Percentiles rank a stretch among this genome's conserved stretches.
These are phyloP conservation scores for Aspergillus sparsus DNA, from an alignment of 495 filamentous ascomycete species.

Conservation along the genomic window DNA sequence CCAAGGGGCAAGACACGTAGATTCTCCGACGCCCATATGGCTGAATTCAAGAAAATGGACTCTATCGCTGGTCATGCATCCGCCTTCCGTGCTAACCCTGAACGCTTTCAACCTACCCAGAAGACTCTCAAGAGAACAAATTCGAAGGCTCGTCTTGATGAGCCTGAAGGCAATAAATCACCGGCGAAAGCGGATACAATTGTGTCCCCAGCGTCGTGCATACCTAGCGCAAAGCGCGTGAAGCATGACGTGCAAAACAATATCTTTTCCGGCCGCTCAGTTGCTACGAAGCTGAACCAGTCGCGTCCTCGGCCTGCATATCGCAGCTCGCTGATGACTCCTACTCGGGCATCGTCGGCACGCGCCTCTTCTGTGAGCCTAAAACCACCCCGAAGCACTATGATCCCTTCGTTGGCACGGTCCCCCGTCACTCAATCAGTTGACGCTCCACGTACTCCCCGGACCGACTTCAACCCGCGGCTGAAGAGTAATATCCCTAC, in stretches of 20 bases:
- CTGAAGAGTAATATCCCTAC: constrained; percentile 45
- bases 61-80: constrained; percentile 87
- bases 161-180: constrained; percentile 42
- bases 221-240: constrained; percentile 58
- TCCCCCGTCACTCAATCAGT: constrained; percentile 51
- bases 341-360: constrained; percentile 76
- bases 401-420: constrained; percentile 55
- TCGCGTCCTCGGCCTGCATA: constrained; percentile 39
- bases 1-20: constrained; percentile 75
- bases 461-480: constrained; percentile 49
- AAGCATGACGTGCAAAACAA: constrained; percentile 63
- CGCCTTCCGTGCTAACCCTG: constrained; percentile 65
- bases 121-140: constrained; percentile 70
- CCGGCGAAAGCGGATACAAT: constrained; percentile 44
- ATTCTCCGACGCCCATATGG: constrained; percentile 81
- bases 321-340: constrained; percentile 65
- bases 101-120: constrained; percentile 53
- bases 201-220: constrained; percentile 34
- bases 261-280: constrained; percentile 49
- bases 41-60: constrained; percentile 94
- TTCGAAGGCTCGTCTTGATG: constrained; percentile 73
- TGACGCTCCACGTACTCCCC: constrained; percentile 45
- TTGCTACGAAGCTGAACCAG: constrained; percentile 46
- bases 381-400: constrained; percentile 56
- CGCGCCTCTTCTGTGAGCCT: constrained; percentile 53